Conservation (phyloP, 1,139 yeast species). For the Debaryomycetaceae sp. region DNA sequence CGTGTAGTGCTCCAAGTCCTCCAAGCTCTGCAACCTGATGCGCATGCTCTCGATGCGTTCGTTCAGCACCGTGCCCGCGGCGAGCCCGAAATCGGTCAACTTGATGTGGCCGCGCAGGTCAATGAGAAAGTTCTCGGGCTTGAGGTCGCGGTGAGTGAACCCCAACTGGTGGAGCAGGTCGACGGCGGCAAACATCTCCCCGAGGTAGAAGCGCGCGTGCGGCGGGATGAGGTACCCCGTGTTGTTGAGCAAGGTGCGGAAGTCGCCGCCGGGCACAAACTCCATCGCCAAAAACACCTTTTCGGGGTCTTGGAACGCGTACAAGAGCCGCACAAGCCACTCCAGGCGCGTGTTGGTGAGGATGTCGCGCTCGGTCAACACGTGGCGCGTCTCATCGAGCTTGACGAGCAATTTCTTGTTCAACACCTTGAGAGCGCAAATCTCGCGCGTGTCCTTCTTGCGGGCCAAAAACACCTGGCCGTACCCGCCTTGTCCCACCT, state of each 20-base stretch:
- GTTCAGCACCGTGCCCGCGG: constrained; percentile 92
- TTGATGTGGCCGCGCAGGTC: constrained; percentile 95
- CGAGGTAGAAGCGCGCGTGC: constrained; percentile 90
- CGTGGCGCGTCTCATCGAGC: constrained; percentile 93
- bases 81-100: constrained; percentile 94
- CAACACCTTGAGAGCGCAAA: constrained; percentile 90
- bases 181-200: constrained; percentile 95
- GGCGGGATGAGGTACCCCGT: constrained; percentile 91
- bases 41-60: constrained; percentile 94
- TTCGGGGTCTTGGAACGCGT: constrained; percentile 92
- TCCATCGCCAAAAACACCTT: constrained; percentile 97
- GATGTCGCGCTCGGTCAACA: constrained; percentile 92
- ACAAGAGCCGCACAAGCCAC: constrained; percentile 90
- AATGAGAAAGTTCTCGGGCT: constrained; percentile 94
- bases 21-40: constrained; percentile 74
- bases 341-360: constrained; percentile 91
- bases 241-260: constrained; percentile 87
- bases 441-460: constrained; percentile 90
- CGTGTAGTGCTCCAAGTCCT: constrained; percentile 61
- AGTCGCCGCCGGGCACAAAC: constrained; percentile 98
- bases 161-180: constrained; percentile 93
- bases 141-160: constrained; percentile 93
- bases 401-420: constrained; percentile 83
- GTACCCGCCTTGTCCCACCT: constrained; percentile 99
- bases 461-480: constrained; percentile 96